Conservation (phyloP, 805 yeast species). For the Cyberlindnera americana region DNA sequence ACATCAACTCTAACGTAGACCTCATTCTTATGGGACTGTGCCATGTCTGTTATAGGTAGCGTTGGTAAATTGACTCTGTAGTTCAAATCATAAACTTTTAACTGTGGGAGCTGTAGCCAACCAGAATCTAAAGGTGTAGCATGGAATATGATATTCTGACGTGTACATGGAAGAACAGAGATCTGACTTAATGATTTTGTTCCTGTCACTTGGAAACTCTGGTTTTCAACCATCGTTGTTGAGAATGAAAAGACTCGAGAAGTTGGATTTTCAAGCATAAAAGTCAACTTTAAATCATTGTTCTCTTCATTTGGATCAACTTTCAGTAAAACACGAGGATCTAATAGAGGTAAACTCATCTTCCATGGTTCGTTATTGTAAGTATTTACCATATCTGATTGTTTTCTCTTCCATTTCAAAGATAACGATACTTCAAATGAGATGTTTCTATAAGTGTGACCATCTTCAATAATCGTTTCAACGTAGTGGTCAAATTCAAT, state of each 20-base stretch:
- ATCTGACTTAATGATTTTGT: conserved; percentile 23
- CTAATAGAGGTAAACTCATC: conserved; percentile 56
- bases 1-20: conserved; percentile 12
- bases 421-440: conserved; percentile 26
- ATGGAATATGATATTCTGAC: conserved; percentile 40
- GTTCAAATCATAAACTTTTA: conserved; percentile 65
- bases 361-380: conserved; percentile 43
- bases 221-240: conserved; percentile 39
- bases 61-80: conserved; percentile 61
- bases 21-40: conserved; percentile 29
- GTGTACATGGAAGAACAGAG: conserved; percentile 56
- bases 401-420: conserved; percentile 35
- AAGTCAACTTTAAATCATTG: conserved; percentile 35
- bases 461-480: conserved; percentile 36
- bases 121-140: conserved; percentile 20
- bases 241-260: conserved; percentile 63
- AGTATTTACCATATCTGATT: conserved; percentile 23
- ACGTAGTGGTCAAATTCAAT: conserved; percentile 19
- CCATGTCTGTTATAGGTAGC: conserved; percentile 36
- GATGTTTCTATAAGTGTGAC: conserved; percentile 38
- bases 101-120: conserved; percentile 48
- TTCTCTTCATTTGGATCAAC: conserved; percentile 24
- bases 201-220: conserved; percentile 36
- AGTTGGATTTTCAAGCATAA: conserved; percentile 72
- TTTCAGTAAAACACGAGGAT: conserved; percentile 62